These are phyloP conservation scores for Tinospora cordifolia DNA, from an alignment of 164 flowering plant genomes.

Conservation along the genomic window DNA sequence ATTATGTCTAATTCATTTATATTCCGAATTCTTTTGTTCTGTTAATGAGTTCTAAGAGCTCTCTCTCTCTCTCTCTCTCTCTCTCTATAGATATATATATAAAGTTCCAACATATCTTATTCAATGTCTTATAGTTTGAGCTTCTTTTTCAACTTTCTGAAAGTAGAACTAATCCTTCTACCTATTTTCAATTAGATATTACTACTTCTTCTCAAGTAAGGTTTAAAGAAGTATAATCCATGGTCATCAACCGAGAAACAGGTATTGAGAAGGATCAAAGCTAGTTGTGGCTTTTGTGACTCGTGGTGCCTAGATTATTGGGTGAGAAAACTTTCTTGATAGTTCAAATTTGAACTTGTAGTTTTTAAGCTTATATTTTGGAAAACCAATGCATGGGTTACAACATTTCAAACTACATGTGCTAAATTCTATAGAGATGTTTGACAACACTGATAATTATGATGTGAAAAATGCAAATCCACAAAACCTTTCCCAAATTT, in stretches of 20 bases:
- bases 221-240: constrained; percentile 66
- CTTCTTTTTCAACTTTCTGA: neutral
- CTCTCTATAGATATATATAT: too few species aligned
- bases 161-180: constrained; percentile 12
- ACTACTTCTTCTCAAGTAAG: constrained; percentile 73
- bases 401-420: too few species aligned
- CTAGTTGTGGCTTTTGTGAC: constrained; percentile 95
- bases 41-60: neutral
- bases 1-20: neutral
- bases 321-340: constrained; percentile 40
- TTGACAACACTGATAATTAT: too few species aligned
- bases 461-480: too few species aligned
- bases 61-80: neutral
- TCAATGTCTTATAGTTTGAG: neutral
- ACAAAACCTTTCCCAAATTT: too few species aligned
- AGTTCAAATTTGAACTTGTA: neutral
- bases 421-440: too few species aligned
- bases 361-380: neutral
- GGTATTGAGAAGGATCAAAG: constrained; percentile 42
- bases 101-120: neutral
- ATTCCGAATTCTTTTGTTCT: neutral
- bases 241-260: constrained; percentile 47
- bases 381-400: too few species aligned
- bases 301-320: constrained; percentile 99
- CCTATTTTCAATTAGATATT: constrained; percentile 62